These are phyloP conservation scores for Boletus pseudo-olivaceus DNA, from an alignment of 768 basidiomycete genomes.

Conservation along the genomic window DNA sequence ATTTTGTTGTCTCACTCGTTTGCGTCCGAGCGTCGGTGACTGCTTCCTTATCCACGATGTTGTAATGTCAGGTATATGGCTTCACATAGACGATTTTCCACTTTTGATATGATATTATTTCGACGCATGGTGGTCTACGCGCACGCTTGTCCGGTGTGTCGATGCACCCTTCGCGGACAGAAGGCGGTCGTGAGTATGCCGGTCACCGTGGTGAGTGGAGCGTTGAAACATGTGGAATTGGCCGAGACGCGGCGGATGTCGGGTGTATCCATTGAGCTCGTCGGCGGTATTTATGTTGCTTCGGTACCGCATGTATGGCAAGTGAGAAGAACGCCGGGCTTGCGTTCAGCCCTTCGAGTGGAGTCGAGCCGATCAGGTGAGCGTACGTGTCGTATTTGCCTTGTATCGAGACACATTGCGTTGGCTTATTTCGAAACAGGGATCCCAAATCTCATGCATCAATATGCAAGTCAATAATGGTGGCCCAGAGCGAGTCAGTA, in stretches of 20 bases:
- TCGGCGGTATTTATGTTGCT: neutral
- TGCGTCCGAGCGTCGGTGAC: constrained; percentile 10
- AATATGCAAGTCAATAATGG: too few species aligned
- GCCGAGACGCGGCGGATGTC: neutral
- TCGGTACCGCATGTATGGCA: neutral
- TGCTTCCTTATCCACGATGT: constrained; percentile 14
- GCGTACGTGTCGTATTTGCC: too few species aligned
- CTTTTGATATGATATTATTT: constrained; percentile 5
- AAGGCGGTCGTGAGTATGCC: neutral
- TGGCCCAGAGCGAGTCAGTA: too few species aligned
- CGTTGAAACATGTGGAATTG: neutral
- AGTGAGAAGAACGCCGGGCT: neutral
- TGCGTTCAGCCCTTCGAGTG: neutral
- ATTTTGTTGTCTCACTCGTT: neutral
- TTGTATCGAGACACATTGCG: too few species aligned
- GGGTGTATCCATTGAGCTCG: neutral
- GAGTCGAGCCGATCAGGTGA: too few species aligned
- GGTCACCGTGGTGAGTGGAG: neutral
- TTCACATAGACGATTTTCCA: constrained; percentile 16
- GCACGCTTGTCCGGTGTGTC: neutral
- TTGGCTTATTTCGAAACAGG: too few species aligned
- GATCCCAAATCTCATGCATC: too few species aligned
- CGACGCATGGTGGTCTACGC: neutral
- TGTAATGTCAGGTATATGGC: constrained; percentile 24
- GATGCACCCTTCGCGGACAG: neutral